A percentile compares a stretch with the other conserved stretches of the same genome.
phyloP scores from a whole-genome alignment of 2,329 filamentous ascomycete genomes.

The Fusarium virguliforme region DNA sequence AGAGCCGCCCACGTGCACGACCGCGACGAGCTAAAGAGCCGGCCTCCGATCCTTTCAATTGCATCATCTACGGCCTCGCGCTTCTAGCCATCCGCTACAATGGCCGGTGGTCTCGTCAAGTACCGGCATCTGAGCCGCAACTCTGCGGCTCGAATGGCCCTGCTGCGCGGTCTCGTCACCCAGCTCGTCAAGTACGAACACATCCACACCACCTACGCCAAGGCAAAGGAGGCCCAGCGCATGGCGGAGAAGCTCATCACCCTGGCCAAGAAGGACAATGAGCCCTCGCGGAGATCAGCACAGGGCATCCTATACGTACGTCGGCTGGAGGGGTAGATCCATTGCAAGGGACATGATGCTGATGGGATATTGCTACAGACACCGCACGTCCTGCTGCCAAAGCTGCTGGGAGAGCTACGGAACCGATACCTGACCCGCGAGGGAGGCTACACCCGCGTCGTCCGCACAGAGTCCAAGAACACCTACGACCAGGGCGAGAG shows the following conservation, averaged over 20 bases:
- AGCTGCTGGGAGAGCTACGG: constrained; percentile 88
- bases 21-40: constrained; percentile 15
- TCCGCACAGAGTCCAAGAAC: constrained; percentile 91
- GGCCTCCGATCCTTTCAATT: constrained; percentile 9
- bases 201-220: constrained; percentile 94
- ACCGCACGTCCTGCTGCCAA: constrained; percentile 80
- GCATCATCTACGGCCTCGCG: neutral
- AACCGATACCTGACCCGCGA: constrained; percentile 84
- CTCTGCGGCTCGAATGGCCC: constrained; percentile 89
- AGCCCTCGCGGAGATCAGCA: constrained; percentile 83
- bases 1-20: constrained; percentile 35
- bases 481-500: constrained; percentile 87
- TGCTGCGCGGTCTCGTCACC: constrained; percentile 96
- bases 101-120: constrained; percentile 90
- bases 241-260: constrained; percentile 96
- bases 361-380: constrained; percentile 63
- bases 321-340: constrained; percentile 36
- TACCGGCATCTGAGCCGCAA: constrained; percentile 90
- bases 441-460: constrained; percentile 95
- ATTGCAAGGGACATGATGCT: constrained; percentile 20
- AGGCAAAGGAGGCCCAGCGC: constrained; percentile 96
- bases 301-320: constrained; percentile 88
- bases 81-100: constrained; percentile 58
- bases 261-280: constrained; percentile 92
- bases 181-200: constrained; percentile 94